Conservation (phyloP, 306 rosid species). For the Quercus bicolor region DNA sequence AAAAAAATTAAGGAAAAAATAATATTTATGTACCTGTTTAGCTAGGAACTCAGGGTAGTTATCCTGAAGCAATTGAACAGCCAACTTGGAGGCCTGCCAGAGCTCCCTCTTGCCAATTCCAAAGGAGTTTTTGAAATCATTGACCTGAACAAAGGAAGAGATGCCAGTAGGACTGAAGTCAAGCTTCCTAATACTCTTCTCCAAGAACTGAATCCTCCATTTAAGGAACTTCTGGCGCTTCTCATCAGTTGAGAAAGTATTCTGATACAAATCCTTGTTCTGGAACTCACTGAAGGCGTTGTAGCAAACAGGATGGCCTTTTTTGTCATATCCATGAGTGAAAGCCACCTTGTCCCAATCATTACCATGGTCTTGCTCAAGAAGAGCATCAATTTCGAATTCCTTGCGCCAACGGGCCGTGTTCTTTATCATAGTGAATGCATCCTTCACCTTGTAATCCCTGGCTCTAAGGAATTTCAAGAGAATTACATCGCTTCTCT, state of each 20-base stretch:
- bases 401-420: constrained; percentile 75
- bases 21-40: constrained; percentile 36
- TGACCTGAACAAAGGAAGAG: constrained; percentile 51
- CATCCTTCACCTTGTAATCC: constrained; percentile 81
- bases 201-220: constrained; percentile 53
- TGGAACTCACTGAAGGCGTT: constrained; percentile 50
- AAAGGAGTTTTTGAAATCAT: constrained; percentile 48
- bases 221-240: constrained; percentile 40
- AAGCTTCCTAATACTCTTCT: constrained; percentile 49
- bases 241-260: constrained; percentile 42
- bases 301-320: constrained; percentile 62
- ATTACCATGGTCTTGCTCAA: constrained; percentile 41
- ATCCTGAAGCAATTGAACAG: constrained; percentile 53
- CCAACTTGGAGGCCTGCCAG: constrained; percentile 41
- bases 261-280: constrained; percentile 47
- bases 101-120: constrained; percentile 43
- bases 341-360: constrained; percentile 51
- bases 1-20: no score
- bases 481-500: constrained; percentile 70
- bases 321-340: constrained; percentile 45
- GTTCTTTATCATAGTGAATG: constrained; percentile 78
- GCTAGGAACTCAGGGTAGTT: constrained; percentile 61
- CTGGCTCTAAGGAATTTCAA: constrained; percentile 82
- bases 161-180: constrained; percentile 45
- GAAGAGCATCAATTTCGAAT: constrained; percentile 52